Percentiles rank a stretch among this genome's conserved stretches.
phyloP scores from a whole-genome alignment of 257 asterid genomes.

The Nicotiana knightiana region DNA sequence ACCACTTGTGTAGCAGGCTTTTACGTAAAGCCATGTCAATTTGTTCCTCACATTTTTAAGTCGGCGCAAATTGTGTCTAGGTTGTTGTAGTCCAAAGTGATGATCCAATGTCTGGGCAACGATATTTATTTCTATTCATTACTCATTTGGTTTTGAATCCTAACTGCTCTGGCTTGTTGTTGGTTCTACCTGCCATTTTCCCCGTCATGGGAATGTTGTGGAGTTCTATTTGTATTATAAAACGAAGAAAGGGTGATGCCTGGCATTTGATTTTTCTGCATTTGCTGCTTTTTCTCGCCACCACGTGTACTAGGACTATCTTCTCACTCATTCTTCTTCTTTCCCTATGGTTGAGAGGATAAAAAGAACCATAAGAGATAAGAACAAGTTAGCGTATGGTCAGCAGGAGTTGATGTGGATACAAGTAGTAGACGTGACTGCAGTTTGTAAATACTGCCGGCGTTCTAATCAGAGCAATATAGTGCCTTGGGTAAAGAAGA shows the following conservation, averaged over 20 bases:
- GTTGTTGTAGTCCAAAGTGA: neutral
- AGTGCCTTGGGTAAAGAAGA: neutral
- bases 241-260: neutral
- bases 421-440: neutral
- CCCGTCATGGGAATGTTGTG: neutral
- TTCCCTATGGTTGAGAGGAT: neutral
- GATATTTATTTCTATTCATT: neutral
- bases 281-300: neutral
- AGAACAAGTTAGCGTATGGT: neutral
- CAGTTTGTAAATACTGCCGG: neutral
- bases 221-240: neutral
- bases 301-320: neutral
- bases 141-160: neutral
- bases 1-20: neutral
- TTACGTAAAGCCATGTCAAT: neutral
- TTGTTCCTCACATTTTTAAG: neutral
- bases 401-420: neutral
- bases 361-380: neutral
- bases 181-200: neutral
- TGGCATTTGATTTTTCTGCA: neutral
- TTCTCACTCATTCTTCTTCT: neutral
- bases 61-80: neutral
- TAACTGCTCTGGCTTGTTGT: neutral
- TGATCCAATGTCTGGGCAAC: neutral
- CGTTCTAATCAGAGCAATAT: neutral